phyloP scores from a whole-genome alignment of 306 rosid genomes.

The Ochetophila trinervis region DNA sequence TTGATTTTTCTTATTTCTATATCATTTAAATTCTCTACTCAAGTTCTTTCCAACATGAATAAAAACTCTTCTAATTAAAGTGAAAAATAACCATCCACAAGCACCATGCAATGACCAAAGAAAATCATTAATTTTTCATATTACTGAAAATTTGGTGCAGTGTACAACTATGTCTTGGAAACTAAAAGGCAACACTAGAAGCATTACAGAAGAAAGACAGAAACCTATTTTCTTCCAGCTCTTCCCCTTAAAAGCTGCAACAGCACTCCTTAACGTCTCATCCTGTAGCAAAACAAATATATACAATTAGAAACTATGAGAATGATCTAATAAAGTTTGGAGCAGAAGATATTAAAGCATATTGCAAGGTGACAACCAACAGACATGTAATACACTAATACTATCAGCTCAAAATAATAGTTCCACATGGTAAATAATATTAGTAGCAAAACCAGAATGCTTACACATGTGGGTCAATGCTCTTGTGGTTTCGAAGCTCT shows the following conservation, averaged over 20 bases:
- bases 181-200: constrained; percentile 1
- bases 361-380: neutral
- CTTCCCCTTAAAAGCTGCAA: constrained; percentile 79
- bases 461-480: neutral
- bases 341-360: neutral
- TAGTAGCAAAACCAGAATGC: neutral
- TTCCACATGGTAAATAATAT: neutral
- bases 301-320: constrained; percentile 17
- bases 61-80: neutral
- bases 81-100: neutral
- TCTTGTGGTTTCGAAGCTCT: no score
- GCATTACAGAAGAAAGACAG: constrained; percentile 18
- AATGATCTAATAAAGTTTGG: neutral
- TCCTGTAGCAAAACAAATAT: constrained; percentile 54
- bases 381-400: neutral
- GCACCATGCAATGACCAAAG: constrained; percentile 11
- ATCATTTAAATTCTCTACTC: neutral
- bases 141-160: neutral
- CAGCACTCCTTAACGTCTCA: constrained; percentile 92
- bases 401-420: constrained; percentile 14
- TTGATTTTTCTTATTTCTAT: no score
- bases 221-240: constrained; percentile 98
- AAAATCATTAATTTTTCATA: constrained; percentile 1
- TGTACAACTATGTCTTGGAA: neutral
- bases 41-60: neutral